A percentile compares a stretch with the other conserved stretches of the same genome.
phyloP scores from a whole-genome alignment of 305 asterid species.

The Rubia balearica region DNA sequence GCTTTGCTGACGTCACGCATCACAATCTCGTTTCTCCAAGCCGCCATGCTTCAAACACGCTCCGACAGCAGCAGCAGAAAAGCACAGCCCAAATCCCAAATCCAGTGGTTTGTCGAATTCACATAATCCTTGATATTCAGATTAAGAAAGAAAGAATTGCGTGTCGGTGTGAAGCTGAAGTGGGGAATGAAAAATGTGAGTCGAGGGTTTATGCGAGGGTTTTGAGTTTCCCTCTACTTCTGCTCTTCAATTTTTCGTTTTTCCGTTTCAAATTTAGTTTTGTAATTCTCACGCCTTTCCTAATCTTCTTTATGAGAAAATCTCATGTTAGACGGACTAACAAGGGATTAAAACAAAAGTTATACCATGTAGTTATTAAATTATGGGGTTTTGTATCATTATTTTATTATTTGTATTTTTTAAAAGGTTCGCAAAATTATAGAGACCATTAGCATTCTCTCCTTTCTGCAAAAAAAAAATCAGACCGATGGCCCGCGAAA shows the following conservation, averaged over 20 bases:
- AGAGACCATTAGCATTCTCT: no score
- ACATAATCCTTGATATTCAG: not conserved
- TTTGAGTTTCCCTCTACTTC: not conserved
- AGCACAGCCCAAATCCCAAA: not conserved
- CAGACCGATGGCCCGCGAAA: no score
- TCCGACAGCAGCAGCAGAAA: not conserved
- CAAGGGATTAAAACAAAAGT: no score
- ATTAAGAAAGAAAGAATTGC: not conserved
- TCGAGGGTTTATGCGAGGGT: not conserved
- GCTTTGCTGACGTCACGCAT: conserved; percentile 91
- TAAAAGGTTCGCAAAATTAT: no score
- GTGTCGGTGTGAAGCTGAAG: not conserved
- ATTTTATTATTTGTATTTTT: no score
- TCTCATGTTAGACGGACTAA: no score
- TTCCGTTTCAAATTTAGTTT: not conserved
- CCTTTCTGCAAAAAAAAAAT: no score
- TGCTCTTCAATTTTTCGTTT: not conserved
- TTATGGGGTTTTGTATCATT: no score
- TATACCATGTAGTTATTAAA: no score
- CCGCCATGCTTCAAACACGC: conserved; percentile 27
- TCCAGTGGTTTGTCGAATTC: not conserved
- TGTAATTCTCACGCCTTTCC: not conserved
- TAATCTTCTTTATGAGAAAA: not conserved
- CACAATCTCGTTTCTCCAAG: conserved; percentile 68
- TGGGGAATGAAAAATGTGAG: not conserved